Percentiles rank a stretch among this genome's conserved stretches.
phyloP scores from a whole-genome alignment of 768 basidiomycete genomes.

The Phanerodontia chrysosporium region DNA sequence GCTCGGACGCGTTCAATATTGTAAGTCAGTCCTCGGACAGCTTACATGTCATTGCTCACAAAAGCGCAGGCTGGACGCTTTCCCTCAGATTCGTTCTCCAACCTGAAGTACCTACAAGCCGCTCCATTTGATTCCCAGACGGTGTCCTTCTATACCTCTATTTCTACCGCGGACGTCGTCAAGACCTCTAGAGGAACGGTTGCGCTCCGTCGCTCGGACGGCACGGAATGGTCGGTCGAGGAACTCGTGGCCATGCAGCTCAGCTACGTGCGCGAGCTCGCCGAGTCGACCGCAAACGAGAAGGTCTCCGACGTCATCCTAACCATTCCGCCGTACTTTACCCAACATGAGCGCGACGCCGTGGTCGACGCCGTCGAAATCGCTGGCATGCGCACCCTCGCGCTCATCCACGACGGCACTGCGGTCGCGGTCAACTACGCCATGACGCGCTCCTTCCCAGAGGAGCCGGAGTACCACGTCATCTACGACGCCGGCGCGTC shows the following conservation, averaged over 20 bases:
- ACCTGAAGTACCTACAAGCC: conserved; percentile 80
- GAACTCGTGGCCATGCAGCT: conserved; percentile 95
- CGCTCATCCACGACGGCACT: conserved; percentile 88
- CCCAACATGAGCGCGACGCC: conserved; percentile 88
- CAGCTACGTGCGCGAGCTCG: conserved; percentile 83
- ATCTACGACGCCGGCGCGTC: conserved; percentile 94
- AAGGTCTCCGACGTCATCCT: conserved; percentile 80
- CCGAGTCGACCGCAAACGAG: conserved; percentile 72
- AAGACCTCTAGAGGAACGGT: conserved; percentile 59
- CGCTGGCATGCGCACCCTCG: conserved; percentile 77
- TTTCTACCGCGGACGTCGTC: conserved; percentile 28
- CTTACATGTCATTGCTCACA: not conserved
- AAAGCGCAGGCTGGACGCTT: conserved; percentile 81
- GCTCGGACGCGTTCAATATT: conserved; percentile 81
- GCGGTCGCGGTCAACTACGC: conserved; percentile 98
- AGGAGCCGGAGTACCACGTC: conserved; percentile 71
- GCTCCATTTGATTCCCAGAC: conserved; percentile 56
- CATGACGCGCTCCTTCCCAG: conserved; percentile 87
- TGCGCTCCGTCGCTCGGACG: conserved; percentile 55
- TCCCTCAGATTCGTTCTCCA: conserved; percentile 82
- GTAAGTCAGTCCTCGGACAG: conserved; percentile 44
- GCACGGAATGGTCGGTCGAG: conserved; percentile 75
- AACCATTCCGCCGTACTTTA: conserved; percentile 87
- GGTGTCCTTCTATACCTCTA: conserved; percentile 45
- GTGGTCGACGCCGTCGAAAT: conserved; percentile 91